A percentile compares a stretch with the other conserved stretches of the same genome.
These are phyloP conservation scores for Sugiyamaella smithiae DNA, from an alignment of 805 yeast genomes.

Conservation along the genomic window DNA sequence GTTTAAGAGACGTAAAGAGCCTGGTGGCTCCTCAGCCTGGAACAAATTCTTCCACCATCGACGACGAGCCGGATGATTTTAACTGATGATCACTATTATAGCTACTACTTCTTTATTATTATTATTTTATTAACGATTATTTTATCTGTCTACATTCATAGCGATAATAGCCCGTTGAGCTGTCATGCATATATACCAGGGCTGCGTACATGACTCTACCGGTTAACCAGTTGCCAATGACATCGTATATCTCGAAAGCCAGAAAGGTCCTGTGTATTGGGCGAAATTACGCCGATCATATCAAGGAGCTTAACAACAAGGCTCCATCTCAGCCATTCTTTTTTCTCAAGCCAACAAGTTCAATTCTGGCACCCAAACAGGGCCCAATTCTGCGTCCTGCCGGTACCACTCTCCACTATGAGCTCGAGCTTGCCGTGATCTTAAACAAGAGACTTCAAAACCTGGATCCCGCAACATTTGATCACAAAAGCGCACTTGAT, in stretches of 20 bases:
- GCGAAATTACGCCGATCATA: slow-evolving; percentile 95
- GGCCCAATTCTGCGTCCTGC: slow-evolving; percentile 84
- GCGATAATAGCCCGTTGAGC: too few relatives aligned
- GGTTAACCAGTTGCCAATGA: neutral
- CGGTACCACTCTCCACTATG: slow-evolving; percentile 83
- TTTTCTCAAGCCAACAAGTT: slow-evolving; percentile 84
- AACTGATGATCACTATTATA: too few relatives aligned
- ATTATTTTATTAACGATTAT: too few relatives aligned
- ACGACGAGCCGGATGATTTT: too few relatives aligned
- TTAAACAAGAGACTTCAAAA: slow-evolving; percentile 63
- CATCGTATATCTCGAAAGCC: slow-evolving; percentile 16
- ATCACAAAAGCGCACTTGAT: slow-evolving; percentile 65
- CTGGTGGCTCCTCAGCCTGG: too few relatives aligned
- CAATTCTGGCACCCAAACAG: slow-evolving; percentile 59
- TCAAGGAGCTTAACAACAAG: slow-evolving; percentile 79
- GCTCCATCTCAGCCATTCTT: slow-evolving; percentile 86
- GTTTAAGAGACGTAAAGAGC: too few relatives aligned
- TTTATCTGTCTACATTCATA: too few relatives aligned
- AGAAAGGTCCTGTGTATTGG: slow-evolving; percentile 88
- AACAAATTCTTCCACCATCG: too few relatives aligned
- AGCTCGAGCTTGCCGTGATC: slow-evolving; percentile 84
- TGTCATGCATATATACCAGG: too few relatives aligned
- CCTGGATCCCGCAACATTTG: slow-evolving; percentile 53
- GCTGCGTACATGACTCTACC: too few relatives aligned
- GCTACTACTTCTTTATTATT: too few relatives aligned